Evolutionary conservation across 345 rosid genomes (phyloP), one percentile per base, ranked within the genome.

Genomic region (Heritiera littoralis): DNA sequence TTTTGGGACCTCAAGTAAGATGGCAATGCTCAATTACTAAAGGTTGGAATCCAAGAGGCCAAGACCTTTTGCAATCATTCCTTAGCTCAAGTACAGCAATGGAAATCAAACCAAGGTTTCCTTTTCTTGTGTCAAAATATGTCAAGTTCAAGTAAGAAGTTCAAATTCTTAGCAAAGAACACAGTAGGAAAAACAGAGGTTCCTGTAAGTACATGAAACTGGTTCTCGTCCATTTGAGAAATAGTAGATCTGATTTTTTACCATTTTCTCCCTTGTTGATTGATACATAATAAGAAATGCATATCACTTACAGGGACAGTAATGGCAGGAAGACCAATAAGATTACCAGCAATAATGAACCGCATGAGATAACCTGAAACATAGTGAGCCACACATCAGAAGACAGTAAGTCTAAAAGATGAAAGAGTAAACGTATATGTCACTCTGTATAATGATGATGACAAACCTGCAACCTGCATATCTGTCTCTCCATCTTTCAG

Each of bases 301-400:
- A 9, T 10, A 45, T 40, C 64, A 84, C 92, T 86, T 81, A 94
- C 97, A 1, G 97, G 98, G 80, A 94, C 81, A 77, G 95, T 86
- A 72, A 92, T 90, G 83, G 97, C 97, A 14, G 98, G 97, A 43
- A 94, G 80, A 73, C 98, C 97, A 15, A 92, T 89, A 81, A 94
- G 97, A 81, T 94, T 92, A 55, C 87, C 93, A 6, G 94, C 83
- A 49, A 83, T 1, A 46, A 87, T 54, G 75, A 94, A 94, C 61
- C 90, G 86, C 98, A 94, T 92, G 38, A 94, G 93, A 78, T 89
- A 78, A 82, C 85, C 98, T 90, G 91, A 30, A 78, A 85, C 32
- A 63, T 58, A 55, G 65, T 46, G 23, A 65, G 30, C 4, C 30
- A 63, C 20, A 45, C 43, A 38, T 66, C 8, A 82, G 43, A 58